These are phyloP conservation scores for Tilletiopsis washingtonensis DNA, from an alignment of 1,284 basidiomycete species.

Conservation along the genomic window DNA sequence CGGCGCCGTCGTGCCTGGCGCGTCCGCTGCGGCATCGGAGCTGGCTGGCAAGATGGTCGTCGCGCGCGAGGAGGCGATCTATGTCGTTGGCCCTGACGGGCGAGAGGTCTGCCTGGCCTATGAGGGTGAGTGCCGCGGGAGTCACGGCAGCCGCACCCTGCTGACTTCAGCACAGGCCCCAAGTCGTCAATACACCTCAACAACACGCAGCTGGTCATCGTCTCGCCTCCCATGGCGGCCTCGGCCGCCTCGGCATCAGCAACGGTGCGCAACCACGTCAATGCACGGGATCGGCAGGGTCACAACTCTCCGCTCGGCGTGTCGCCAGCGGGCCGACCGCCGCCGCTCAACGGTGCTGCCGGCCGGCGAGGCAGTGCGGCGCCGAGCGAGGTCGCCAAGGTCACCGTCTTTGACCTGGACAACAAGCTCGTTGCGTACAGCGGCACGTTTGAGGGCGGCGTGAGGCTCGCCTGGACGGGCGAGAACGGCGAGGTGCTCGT, in stretches of 20 bases:
- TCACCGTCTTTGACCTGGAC: constrained; percentile 78
- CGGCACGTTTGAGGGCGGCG: constrained; percentile 29
- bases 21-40: not conserved
- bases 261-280: constrained; percentile 65
- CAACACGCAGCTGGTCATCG: constrained; percentile 56
- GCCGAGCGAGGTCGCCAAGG: constrained; percentile 62
- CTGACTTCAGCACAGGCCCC: too few species aligned
- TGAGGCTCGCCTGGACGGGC: constrained; percentile 13
- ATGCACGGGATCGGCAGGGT: constrained; percentile 7
- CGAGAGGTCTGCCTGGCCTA: constrained; percentile 72
- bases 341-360: not conserved
- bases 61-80: constrained; percentile 85
- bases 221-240: constrained; percentile 73
- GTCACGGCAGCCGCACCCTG: not conserved
- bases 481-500: constrained; percentile 21
- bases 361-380: not conserved
- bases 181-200: constrained; percentile 31
- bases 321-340: not conserved
- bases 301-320: not conserved
- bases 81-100: constrained; percentile 73
- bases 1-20: constrained; percentile 51
- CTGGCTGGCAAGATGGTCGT: constrained; percentile 64
- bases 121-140: constrained; percentile 17
- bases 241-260: constrained; percentile 61
- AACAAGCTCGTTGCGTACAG: constrained; percentile 79